These are phyloP conservation scores for Crotalaria pallida DNA, from an alignment of 306 rosid genomes.

Conservation along the genomic window DNA sequence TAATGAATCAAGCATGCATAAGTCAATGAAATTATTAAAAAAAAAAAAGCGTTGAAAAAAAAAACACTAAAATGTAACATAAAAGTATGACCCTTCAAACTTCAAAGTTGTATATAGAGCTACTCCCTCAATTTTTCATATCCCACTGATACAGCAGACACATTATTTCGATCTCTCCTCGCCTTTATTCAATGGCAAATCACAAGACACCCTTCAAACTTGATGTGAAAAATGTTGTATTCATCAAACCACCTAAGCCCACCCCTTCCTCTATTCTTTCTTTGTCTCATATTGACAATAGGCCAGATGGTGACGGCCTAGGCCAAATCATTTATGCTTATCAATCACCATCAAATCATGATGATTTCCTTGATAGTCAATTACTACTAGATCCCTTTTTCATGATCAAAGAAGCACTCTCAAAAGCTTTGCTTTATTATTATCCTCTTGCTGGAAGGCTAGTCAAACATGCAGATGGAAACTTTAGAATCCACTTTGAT, in stretches of 20 bases:
- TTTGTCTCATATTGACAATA: constrained; percentile 26
- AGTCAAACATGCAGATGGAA: constrained; percentile 20
- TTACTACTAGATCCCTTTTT: constrained; percentile 19
- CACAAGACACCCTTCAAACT: not conserved
- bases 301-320: not conserved
- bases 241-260: constrained; percentile 21
- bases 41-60: too few species aligned
- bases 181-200: not conserved
- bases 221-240: not conserved
- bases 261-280: constrained; percentile 25
- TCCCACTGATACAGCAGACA: not conserved
- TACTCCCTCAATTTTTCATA: not conserved
- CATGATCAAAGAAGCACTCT: constrained; percentile 32
- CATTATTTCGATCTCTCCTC: not conserved
- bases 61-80: too few species aligned
- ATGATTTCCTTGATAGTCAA: not conserved
- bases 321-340: constrained; percentile 10
- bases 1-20: too few species aligned
- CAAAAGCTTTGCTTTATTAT: constrained; percentile 28
- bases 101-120: too few species aligned
- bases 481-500: constrained; percentile 15
- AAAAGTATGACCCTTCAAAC: too few species aligned
- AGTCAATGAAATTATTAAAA: too few species aligned
- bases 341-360: not conserved
- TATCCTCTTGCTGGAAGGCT: constrained; percentile 42